Evolutionary conservation across 495 filamentous ascomycete species (phyloP), one percentile per base, ranked within the genome.

Genomic region (Pyrenula aspistea): DNA sequence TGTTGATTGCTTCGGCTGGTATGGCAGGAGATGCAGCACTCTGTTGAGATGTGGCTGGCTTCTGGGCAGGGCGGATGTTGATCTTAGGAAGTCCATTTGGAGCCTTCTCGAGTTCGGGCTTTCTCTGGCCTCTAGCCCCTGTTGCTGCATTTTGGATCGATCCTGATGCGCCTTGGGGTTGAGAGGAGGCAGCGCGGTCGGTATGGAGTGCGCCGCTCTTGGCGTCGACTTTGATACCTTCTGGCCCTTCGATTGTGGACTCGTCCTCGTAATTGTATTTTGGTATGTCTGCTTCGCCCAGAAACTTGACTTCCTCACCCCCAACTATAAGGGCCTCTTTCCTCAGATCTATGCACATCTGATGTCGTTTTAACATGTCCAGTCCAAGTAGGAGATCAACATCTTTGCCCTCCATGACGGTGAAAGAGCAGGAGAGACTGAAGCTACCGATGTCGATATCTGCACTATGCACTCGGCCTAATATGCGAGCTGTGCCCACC

Each of bases 391-490:
- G 79, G 11, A 99, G 75, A 63, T 97, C 93, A n/a, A 97, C 93
- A 57, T 88, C 83, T 70, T 97, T 99, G 36, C 93, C 93, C 71
- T 99, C 93, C 93, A 99, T 96, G 60, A 99, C 93, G n/a, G 94
- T 97, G 70, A 99, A 99, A 53, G 87, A 88, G 74, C 91, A 96
- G 0, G 91, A 83, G 53, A 99, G 79, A 64, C 89, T 90, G 63
- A 91, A 81, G 36, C 78, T 80, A 19, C 93, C 94, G 60, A 99
- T 95, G 71, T 87, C 88, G 66, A 97, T 92, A 68, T 88, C 88
- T 12, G 94, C 92, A 19, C 85, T 87, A 65, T 97, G 93, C 0
- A 99, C 93, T 23, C 91, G 89, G 42, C 93, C 93, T 19, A 99
- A 83, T 59, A 99, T 95, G 52, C 83, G 86, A 31, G 93, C 94